Evolutionary conservation across 257 asterid species (phyloP), one percentile per base, ranked within the genome.

Genomic region (Misopates orontium): DNA sequence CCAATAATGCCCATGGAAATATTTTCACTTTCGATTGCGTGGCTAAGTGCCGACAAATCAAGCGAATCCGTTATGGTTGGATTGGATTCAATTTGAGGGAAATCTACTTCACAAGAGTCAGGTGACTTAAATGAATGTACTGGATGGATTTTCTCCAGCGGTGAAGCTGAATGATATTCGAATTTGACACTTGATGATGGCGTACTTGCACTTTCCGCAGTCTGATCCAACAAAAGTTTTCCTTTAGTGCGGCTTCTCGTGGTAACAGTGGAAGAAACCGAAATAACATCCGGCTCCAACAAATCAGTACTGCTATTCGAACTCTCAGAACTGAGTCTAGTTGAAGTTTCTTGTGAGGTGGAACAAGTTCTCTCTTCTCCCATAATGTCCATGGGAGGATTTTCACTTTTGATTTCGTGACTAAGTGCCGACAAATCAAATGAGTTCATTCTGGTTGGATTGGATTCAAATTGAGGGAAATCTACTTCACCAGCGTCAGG

Each of bases 201-300:
- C 47, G 55, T 73, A 68, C 67, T 70, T 77, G 62, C 74, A 59
- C 56, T 75, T 66, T 25, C 58, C 50, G 14, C 61, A 8, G 70
- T 68, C 66, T 67, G 80, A 61, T 71, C 84, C 13, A 56, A 67
- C 53, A 79, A 75, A 62, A 54, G 19, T 73, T 78, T 82, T 52
- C 83, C 88, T 39, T 73, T 82, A 57, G 76, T 75, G 53, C 86
- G 93, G 71, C 88, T 87, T 80, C 97, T 84, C 58, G 98, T 89
- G 54, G 66, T 75, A 5, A 88, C 85, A 60, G 83, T 86, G 51
- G 97, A 87, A 66, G 93, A 75, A 42, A 77, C 15, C 10, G 93
- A 87, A 63, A 88, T 73, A 68, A 69, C 72, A 63, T 80, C 75
- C 70, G 79, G 90, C 75, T 79, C 89, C 75, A 85, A 55, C 82